Conservation (phyloP, 163 green algal genomes). For the Coccomyxa subellipsoidea region DNA sequence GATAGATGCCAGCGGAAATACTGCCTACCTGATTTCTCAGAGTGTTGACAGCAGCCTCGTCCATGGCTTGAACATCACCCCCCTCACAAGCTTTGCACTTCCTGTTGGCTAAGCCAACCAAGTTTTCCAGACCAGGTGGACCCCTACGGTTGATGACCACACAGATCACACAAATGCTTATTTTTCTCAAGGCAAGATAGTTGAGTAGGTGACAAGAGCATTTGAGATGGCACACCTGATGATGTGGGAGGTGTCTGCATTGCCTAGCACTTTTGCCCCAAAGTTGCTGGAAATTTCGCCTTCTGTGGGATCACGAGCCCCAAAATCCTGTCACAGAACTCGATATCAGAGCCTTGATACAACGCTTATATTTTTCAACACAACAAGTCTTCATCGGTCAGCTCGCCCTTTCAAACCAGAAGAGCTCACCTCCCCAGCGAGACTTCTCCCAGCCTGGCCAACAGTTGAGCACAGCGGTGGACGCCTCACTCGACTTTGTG, state of each 20-base stretch:
- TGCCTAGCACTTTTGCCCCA: conserved; percentile 71
- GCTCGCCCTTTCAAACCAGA: background rate
- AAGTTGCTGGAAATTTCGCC: conserved; percentile 80
- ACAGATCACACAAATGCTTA: background rate
- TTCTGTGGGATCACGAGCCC: conserved; percentile 67
- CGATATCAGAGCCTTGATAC: no score
- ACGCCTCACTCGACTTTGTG: background rate
- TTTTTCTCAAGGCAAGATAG: no score
- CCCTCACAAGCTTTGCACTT: conserved; percentile 48
- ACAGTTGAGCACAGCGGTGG: no score
- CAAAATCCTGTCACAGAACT: conserved; percentile 59
- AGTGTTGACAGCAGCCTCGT: conserved; percentile 45
- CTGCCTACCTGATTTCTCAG: conserved; percentile 38
- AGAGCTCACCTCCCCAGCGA: background rate
- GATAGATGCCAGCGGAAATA: background rate
- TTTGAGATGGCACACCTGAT: conserved; percentile 58
- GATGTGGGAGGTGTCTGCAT: conserved; percentile 81
- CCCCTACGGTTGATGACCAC: conserved; percentile 35
- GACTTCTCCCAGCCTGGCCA: no score
- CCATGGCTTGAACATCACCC: conserved; percentile 38
- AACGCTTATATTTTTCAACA: no score
- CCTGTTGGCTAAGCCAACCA: conserved; percentile 58
- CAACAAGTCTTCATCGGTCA: no score
- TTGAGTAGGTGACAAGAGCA: background rate
- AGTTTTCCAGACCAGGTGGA: conserved; percentile 53